Percentiles rank a stretch among this genome's conserved stretches.
These are phyloP conservation scores for Carex cristatella DNA, from an alignment of 176 grass and related monocot genomes.

Conservation along the genomic window DNA sequence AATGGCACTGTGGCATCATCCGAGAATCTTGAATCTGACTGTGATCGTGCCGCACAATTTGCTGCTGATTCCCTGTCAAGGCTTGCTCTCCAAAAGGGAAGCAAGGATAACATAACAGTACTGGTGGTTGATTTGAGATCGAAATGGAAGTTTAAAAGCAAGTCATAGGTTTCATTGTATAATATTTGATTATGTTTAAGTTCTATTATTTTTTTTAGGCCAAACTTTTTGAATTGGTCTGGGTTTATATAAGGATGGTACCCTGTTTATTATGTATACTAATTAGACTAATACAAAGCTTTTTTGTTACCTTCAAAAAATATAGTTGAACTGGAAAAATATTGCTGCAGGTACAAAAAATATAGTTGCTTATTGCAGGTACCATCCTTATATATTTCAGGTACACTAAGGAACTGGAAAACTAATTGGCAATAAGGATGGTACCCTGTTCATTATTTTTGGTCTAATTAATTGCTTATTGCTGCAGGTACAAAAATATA, in stretches of 20 bases:
- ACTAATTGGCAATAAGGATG: no score
- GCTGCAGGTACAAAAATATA: no score
- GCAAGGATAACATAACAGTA: constrained; percentile 71
- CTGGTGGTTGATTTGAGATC: constrained; percentile 76
- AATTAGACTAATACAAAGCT: constrained; percentile 5
- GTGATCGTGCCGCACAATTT: constrained; percentile 62
- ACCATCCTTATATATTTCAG: no score
- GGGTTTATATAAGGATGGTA: background rate
- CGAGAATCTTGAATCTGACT: constrained; percentile 32
- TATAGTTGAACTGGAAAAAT: no score
- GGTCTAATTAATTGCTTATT: background rate
- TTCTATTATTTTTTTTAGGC: constrained; percentile 2
- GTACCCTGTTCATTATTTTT: no score
- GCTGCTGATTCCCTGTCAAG: constrained; percentile 55
- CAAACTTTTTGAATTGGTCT: constrained; percentile 16
- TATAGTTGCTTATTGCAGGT: no score
- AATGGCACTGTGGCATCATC: constrained; percentile 30
- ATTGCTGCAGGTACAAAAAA: no score
- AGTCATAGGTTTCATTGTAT: constrained; percentile 24
- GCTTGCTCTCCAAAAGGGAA: constrained; percentile 76
- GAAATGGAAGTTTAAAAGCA: constrained; percentile 64
- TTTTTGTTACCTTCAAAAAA: background rate
- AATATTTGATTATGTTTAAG: background rate
- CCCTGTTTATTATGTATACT: constrained; percentile 6
- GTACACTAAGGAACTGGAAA: no score